Evolutionary conservation across 1,284 basidiomycete species (phyloP), one percentile per base, ranked within the genome.

Genomic region (Tylopilus sp.): DNA sequence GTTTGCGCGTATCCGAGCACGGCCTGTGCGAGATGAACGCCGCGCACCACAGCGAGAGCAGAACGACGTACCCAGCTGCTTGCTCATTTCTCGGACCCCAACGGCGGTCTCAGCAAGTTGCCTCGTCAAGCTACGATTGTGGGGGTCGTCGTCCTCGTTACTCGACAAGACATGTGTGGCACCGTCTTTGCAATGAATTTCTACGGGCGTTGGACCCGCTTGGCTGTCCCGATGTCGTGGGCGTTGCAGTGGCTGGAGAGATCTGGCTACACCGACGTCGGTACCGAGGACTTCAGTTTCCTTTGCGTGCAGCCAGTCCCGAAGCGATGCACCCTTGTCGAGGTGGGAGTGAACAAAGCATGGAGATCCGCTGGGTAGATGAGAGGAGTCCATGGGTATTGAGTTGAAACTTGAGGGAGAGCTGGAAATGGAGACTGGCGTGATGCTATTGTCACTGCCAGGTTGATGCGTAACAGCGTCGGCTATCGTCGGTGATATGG

Each of bases 21-120:
- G 89, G 46, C 94, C 94, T 93, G 63, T 25, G 48, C 13, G 30
- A 43, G 41, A 48, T 56, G 51, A 62, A 60, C 28, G 54, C 18
- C 35, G 23, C n/a, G 19, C 25, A 18, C 16, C 8, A 34, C 19
- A n/a, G 18, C 23, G 21, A 15, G 15, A 49, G 49, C 34, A 51
- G 50, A 36, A 48, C 33, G 37, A 79, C 85, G 59, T 59, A 91
- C 94, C 95, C 31, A 99, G 86, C 71, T 97, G 92, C 71, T 97
- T 97, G 82, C 92, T 96, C 92, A 98, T 96, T 71, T 99, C 97
- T 44, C 96, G 81, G 23, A 99, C 96, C 36, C 93, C 90, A 21
- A 96, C 92, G 13, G 96, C 97, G 13, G 96, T 99, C 73, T 96
- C 95, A 8, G 96, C 97, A 15, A 99, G 77, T 64, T 95, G 92